A percentile compares a stretch with the other conserved stretches of the same genome.
These are phyloP conservation scores for Macaranga tanarius DNA, from an alignment of 441 rosid species.

Conservation along the genomic window DNA sequence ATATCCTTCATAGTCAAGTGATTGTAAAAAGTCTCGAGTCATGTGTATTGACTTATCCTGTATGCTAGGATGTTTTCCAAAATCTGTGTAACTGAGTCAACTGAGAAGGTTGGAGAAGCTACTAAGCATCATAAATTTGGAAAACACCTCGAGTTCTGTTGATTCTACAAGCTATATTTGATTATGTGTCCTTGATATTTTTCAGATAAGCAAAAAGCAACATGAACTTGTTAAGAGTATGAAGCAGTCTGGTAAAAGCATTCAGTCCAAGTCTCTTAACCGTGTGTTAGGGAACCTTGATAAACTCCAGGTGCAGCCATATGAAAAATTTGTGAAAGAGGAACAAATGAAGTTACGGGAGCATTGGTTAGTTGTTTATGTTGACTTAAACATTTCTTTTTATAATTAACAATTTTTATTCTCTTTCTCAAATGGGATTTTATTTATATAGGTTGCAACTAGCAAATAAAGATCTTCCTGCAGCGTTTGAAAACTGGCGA, in stretches of 20 bases:
- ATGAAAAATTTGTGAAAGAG: conserved; percentile 87
- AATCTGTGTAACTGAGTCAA: conserved; percentile 7
- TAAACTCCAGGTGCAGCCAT: conserved; percentile 73
- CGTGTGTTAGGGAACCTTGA: conserved; percentile 73
- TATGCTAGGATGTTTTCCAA: conserved; percentile 5
- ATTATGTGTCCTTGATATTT: conserved; percentile 24
- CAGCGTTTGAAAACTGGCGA: conserved; percentile 70
- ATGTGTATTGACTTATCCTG: not conserved
- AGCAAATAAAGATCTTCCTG: conserved; percentile 70
- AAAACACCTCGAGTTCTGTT: conserved; percentile 7
- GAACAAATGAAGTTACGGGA: conserved; percentile 78
- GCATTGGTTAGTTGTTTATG: conserved; percentile 65
- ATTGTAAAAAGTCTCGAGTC: conserved; percentile 3
- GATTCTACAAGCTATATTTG: conserved; percentile 27
- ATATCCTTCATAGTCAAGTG: not conserved
- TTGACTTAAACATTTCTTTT: conserved; percentile 28
- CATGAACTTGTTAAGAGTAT: conserved; percentile 80
- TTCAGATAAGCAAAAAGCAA: conserved; percentile 96
- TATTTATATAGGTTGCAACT: conserved; percentile 58
- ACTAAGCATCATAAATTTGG: not conserved
- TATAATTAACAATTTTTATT: conserved; percentile 16
- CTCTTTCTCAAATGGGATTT: conserved; percentile 17
- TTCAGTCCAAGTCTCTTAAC: conserved; percentile 67
- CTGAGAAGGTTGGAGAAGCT: conserved; percentile 1
- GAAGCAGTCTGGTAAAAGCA: conserved; percentile 83